Base-by-base conservation (phyloP, 176 grass and related monocot species). In the Miscanthus lutarioriparius region DNA sequence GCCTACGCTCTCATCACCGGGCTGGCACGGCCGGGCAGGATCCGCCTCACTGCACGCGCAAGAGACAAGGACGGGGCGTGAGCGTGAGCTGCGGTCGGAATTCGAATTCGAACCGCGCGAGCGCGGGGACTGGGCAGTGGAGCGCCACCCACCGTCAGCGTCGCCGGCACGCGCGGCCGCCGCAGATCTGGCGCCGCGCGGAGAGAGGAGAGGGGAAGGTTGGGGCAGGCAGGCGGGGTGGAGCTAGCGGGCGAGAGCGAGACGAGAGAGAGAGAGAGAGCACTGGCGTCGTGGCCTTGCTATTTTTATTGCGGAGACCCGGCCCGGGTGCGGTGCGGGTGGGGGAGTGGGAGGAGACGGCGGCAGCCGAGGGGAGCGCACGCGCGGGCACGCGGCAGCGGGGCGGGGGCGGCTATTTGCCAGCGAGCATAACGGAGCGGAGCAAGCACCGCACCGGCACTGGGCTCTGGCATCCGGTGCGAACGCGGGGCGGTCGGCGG, bases 181-280 rank as follows among this genome's bases (percentile, higher is more conserved):
- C 67, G 84, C 76, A 64, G 84, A 86, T 86, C 84, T 73, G 84
- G 67, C 54, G 67, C 17, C 28, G 33, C 6, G 63, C 4, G 16
- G 47, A 4, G 47, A 49, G 47, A 33, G 28, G 79, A 10, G 38
- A 8, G 41, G 14, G 39, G 37, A 0, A 26, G 25, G 25, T 20
- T 8, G 39, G 36, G 13, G 35, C 7, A 27, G 76, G 77, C 38
- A 26, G 70, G 80, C 28, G 61, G 1, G 22, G 51, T n/a, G 41
- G 23, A 6, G 61, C 15, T 6, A 3, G 70, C 39, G n/a, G 70
- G 70, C 25, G 59, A 13, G 61, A 51, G 25, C n/a, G n/a, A n/a
- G 32, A 4, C n/a, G n/a, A 56, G 68, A 10, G 61, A 37, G 64
- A 20, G 27, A 33, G 71, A 6, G 37, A 25, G 67, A 40, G 36